Conservation (phyloP, 2,329 filamentous ascomycete species). For the Pseudogymnoascus sp. region DNA sequence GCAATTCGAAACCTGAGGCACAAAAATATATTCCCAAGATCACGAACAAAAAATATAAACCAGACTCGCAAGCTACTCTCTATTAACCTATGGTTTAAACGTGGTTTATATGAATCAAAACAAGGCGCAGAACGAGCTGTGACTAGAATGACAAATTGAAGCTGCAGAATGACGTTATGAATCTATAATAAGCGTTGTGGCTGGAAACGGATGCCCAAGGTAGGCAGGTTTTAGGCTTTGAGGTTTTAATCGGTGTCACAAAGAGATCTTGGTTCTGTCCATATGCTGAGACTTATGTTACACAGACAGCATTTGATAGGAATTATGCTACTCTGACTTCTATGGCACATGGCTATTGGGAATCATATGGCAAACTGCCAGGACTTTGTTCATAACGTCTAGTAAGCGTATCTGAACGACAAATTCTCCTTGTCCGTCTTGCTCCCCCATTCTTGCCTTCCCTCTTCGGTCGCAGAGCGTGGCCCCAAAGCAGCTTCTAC, state of each 20-base stretch:
- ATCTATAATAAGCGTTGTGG: background rate
- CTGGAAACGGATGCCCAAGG: background rate
- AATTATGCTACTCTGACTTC: background rate
- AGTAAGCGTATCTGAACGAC: slow-evolving; percentile 25
- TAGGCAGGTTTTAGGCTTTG: too few relatives aligned
- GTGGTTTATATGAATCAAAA: background rate
- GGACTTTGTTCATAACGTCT: background rate
- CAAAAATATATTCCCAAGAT: background rate
- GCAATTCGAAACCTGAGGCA: too few relatives aligned
- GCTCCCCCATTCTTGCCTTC: slow-evolving; percentile 27
- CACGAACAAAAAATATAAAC: background rate
- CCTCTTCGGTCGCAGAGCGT: slow-evolving; percentile 20
- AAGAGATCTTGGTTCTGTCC: too few relatives aligned
- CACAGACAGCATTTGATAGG: background rate
- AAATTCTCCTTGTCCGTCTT: slow-evolving; percentile 29
- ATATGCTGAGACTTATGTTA: background rate
- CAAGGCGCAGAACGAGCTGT: background rate
- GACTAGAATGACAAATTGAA: too few relatives aligned
- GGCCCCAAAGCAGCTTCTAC: slow-evolving; percentile 23
- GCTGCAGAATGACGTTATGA: background rate
- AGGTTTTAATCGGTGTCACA: too few relatives aligned
- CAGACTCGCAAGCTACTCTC: background rate
- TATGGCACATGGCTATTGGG: background rate
- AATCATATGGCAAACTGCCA: too few relatives aligned
- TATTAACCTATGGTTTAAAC: background rate